These are phyloP conservation scores for Harringtonia lauricola DNA, from an alignment of 2,329 filamentous ascomycete genomes.

Conservation along the genomic window DNA sequence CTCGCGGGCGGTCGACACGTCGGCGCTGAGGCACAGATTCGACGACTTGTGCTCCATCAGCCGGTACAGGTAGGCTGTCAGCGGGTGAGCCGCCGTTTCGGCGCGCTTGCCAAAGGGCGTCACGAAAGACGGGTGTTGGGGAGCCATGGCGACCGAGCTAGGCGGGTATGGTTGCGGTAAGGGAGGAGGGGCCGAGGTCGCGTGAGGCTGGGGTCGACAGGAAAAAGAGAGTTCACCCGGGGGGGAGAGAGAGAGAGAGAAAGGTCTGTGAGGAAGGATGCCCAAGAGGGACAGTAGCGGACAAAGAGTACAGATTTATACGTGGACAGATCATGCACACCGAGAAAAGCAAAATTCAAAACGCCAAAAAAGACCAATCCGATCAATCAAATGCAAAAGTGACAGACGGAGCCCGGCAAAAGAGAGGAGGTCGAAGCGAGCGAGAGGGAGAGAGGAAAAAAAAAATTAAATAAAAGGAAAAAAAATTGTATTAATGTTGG, in stretches of 20 bases:
- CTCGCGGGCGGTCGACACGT: conserved; percentile 50
- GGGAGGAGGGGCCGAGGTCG: no score
- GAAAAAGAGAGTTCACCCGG: not conserved
- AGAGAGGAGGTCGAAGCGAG: not conserved
- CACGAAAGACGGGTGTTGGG: conserved; percentile 30
- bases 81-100: conserved; percentile 41
- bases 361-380: no score
- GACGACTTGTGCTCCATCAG: conserved; percentile 56
- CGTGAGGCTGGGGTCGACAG: not conserved
- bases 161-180: no score
- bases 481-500: not conserved
- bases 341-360: not conserved
- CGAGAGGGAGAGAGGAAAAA: not conserved
- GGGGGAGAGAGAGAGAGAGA: not conserved
- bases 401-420: not conserved
- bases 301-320: not conserved
- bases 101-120: conserved; percentile 42
- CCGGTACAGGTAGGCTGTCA: conserved; percentile 49
- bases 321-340: no score
- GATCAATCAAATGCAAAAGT: no score
- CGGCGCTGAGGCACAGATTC: conserved; percentile 55
- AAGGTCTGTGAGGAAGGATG: not conserved
- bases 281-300: not conserved
- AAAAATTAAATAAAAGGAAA: not conserved
- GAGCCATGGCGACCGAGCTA: conserved; percentile 11